Base-by-base conservation (phyloP, 495 filamentous ascomycete species). In the Cladorrhinum samala region DNA sequence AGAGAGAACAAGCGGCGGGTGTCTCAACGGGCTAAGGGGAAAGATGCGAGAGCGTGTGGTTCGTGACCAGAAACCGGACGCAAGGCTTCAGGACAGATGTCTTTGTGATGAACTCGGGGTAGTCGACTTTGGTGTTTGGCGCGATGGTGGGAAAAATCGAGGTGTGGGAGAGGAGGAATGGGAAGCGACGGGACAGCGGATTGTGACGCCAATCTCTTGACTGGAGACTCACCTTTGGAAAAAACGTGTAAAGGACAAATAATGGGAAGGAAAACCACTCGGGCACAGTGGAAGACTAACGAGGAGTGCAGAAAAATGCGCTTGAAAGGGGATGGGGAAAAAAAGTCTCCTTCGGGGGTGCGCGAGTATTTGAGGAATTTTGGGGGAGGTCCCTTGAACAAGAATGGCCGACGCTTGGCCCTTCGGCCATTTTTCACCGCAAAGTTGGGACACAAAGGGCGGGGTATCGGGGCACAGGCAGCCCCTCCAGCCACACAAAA, bases 341-440 rank as follows among this genome's bases (percentile, higher is more conserved):
- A 48, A 40, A 52, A 49, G 55, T 42, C 37, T 43, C 38, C 37
- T 21, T 48, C 52, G 55, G 63, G 56, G 60, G 33, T 20, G 56
- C 27, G 56, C 54, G 56, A 63, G 65, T 66, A 68, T 68, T 68
- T 68, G 65, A 68, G 65, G 60, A 66, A 68, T 62, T 66, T 65
- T 59, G 44, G 46, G 33, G 13, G 51, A 45, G 53, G 53, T 5
- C 11, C 56, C 62, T 55, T 60, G 46, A 48, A 50, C 37, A 54
- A 47, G 24, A 25, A 47, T n/a, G 14, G 45, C 21, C 45, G n/a
- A n/a, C 23, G 24, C 27, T 53, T 23, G 55, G 49, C 54, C 63
- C 63, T 41, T 59, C 65, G 65, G 65, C 51, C 54, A 52, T 54
- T 64, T 58, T 61, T 54, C 48, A 51, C 51, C 55, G 54, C 54